phyloP scores from a whole-genome alignment of 1,139 yeast genomes.

The Hyphopichia khmerensis region DNA sequence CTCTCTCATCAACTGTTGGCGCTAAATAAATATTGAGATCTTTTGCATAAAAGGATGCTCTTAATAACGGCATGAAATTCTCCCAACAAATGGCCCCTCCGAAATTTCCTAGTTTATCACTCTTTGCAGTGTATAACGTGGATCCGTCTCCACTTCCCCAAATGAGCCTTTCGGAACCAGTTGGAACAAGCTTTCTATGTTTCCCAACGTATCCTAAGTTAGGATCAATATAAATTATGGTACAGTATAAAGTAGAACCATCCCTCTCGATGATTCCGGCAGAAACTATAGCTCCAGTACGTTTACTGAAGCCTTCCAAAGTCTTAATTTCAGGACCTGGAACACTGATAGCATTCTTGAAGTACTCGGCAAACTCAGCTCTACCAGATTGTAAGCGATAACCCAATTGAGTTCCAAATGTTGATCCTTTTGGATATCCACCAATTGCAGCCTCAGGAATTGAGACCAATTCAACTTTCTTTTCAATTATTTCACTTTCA shows the following conservation, averaged over 20 bases:
- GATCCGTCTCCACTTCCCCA: conserved; percentile 47
- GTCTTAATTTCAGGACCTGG: conserved; percentile 27
- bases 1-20: conserved; percentile 41
- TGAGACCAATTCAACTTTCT: conserved; percentile 29
- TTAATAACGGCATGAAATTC: conserved; percentile 31
- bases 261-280: conserved; percentile 35
- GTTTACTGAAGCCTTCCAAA: conserved; percentile 21
- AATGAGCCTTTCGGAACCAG: conserved; percentile 36
- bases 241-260: conserved; percentile 33
- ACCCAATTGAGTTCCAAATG: conserved; percentile 37
- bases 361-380: conserved; percentile 30
- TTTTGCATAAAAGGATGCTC: conserved; percentile 38
- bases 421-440: conserved; percentile 40
- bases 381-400: conserved; percentile 36
- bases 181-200: conserved; percentile 39
- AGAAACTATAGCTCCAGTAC: conserved; percentile 22
- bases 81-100: conserved; percentile 47
- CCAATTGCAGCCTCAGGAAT: conserved; percentile 41
- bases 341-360: conserved; percentile 22
- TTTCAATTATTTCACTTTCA: conserved; percentile 24
- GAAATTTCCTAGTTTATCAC: conserved; percentile 24
- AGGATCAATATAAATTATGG: conserved; percentile 32
- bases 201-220: conserved; percentile 30
- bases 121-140: conserved; percentile 28
- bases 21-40: conserved; percentile 36